Evolutionary conservation across 331 rosid species (phyloP), one percentile per base, ranked within the genome.

Genomic region (Erythrophleum ivorense): DNA sequence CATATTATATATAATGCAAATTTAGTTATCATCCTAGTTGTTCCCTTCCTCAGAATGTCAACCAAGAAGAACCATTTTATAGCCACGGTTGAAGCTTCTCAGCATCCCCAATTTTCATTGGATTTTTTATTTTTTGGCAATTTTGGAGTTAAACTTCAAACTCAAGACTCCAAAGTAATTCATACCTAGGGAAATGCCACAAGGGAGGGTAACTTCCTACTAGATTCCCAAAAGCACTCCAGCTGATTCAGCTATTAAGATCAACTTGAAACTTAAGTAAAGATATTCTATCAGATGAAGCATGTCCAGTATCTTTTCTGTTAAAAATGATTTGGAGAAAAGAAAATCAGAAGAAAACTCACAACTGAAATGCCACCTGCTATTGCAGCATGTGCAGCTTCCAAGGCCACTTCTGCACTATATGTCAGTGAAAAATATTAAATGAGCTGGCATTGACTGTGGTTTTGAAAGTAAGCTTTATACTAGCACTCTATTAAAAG

Each of bases 331-430:
- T 60, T 9, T 18, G 52, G 43, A 76, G 7, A 58, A 33, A 48
- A 24, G 18, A 45, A 73, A 69, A 71, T 38, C 29, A 55, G 48
- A 59, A 76, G 63, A 18, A 43, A 78, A 88, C 98, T 91, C 88
- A 94, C 98, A 64, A 89, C 97, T 73, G 94, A 88, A 73, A 94
- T 73, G 59, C 97, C 98, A 6, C 97, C 97, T 15, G 71, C 84
- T 54, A 94, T 90, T 55, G 98, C 98, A 89, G 95, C 94, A 79
- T 78, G 85, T 19, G 97, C 95, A 82, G 97, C 97, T 88, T 89
- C 85, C 82, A 89, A 80, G 45, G 97, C 98, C 83, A 89, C 88
- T 83, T 92, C 95, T 79, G 97, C 92, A 71, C 98, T 94, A 82
- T 60, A 84, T 33, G 53, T 13, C 34, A 33, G 58, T 59, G 75